Evolutionary conservation across 176 grass and related monocot species (phyloP), one percentile per base, ranked within the genome.

Genomic region (Eremochloa ophiuroides): DNA sequence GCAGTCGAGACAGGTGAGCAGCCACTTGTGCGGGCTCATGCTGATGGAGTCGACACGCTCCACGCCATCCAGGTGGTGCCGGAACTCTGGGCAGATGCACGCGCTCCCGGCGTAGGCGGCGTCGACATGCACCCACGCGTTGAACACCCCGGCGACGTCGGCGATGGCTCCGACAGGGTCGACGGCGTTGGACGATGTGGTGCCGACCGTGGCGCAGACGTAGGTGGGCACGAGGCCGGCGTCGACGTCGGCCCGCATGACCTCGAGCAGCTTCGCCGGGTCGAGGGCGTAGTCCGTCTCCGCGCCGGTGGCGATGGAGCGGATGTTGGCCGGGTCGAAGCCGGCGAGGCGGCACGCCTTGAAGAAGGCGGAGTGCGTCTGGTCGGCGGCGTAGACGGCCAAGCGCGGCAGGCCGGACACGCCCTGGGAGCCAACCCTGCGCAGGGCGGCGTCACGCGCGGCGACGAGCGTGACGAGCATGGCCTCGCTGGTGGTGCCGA

Each of bases 21-120:
- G 27, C 70, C 70, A 50, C 27, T 73, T 73, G 26, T 73, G 70
- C 16, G 70, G 70, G 27, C 70, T 73, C 27, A 73, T 18, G 43
- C 70, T 73, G 70, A 73, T 73, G 8, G 70, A 73, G 27, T 73
- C 70, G 3, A 73, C 16, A 0, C 43, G 43, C 70, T 73, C 70
- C 0, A 73, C 70, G 27, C 43, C 70, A 2, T 73, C 37, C 13
- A 64, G 16, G 62, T 64, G 62, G 62, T 64, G 62, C 62, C 62
- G 62, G 29, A 64, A 64, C 62, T 64, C 43, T 14, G 43, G 43
- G 43, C 43, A 44, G 43, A 44, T 44, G 43, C 43, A 44, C 13
- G 43, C 43, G 13, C 43, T 44, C 4, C 43, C 43, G 43, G 43
- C 43, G 12, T 44, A 44, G 3, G 43, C 43, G 4, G 43, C 43